Evolutionary conservation across 2,329 filamentous ascomycete genomes (phyloP).

Genomic region (Pseudogymnoascus sp.): DNA sequence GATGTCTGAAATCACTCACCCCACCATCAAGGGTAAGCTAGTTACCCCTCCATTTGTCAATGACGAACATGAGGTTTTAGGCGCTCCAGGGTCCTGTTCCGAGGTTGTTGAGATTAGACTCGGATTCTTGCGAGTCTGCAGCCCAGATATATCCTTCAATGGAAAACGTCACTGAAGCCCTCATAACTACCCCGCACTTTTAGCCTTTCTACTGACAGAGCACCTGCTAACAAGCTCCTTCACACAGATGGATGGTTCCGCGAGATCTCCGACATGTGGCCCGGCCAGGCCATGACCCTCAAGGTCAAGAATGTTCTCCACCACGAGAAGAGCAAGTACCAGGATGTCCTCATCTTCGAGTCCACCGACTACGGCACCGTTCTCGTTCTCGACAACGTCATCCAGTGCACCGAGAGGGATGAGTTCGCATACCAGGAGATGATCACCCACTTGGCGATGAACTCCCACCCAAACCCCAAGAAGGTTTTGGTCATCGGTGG

Average conservation of each 20-base stretch:
- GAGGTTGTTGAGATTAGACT: not conserved
- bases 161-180: not conserved
- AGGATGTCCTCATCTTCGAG: slow-evolving; percentile 98
- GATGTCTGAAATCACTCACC: slow-evolving; percentile 48
- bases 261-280: slow-evolving; percentile 98
- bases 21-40: slow-evolving; percentile 49
- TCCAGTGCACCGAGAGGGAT: slow-evolving; percentile 96
- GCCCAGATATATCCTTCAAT: not conserved
- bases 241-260: slow-evolving; percentile 96
- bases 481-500: slow-evolving; percentile 97
- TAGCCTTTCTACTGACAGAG: slow-evolving; percentile 3
- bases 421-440: slow-evolving; percentile 99
- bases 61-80: not conserved
- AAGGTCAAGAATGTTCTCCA: slow-evolving; percentile 96
- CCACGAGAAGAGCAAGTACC: slow-evolving; percentile 99
- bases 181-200: slow-evolving; percentile 9
- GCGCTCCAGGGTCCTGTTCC: not conserved
- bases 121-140: not conserved
- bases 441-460: slow-evolving; percentile 98
- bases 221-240: slow-evolving; percentile 16
- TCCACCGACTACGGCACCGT: slow-evolving; percentile 95
- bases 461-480: slow-evolving; percentile 96
- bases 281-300: slow-evolving; percentile 95
- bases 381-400: slow-evolving; percentile 95
- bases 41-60: slow-evolving; percentile 20